Base-by-base conservation (phyloP, 2,329 filamentous ascomycete species). In the Talaromyces sp. region DNA sequence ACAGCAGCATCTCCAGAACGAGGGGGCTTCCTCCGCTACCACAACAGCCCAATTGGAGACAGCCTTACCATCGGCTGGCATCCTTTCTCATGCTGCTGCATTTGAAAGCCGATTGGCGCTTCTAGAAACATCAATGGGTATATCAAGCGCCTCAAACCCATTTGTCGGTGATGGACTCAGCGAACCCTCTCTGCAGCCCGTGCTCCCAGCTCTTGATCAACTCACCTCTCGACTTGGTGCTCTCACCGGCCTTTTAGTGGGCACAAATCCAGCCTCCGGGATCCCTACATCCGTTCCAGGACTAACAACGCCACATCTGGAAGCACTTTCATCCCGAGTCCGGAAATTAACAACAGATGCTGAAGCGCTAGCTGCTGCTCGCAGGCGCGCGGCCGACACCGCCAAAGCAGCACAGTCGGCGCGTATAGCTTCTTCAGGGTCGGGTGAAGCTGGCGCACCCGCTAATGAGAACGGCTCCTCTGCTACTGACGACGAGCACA, bases 41-140 rank as follows among this genome's bases (percentile, higher is more conserved):
- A 51, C 59, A 33, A 47, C 2, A 42, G 24, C 9, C 24, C 24
- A 4, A 4, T 5, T 27, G 4, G 24, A 51, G 22, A 39, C 56
- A 35, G 43, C 45, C 40, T 41, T 61, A 19, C 39, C 67, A 4
- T 57, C 70, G 3, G 29, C 86, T 78, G 40, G 81, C 73, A 45
- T 89, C 22, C 79, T 97, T 32, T 85, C 86, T 30, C 89, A 91
- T 70, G 88, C 90, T 6, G 90, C 92, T 20, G 89, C 94, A 57
- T 97, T 99, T 65, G 93, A 97, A 68, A 82, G 84, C 27, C 85
- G 94, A 4, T 83, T 99, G 17, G 78, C 87, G 2, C 77, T 88
- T 27, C 78, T 99, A 43, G 94, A 99, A 76, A 86, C 86, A 61
- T 83, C 86, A 1, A 82, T 99, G 24, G 94, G 94, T 9, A 82